Conservation (phyloP, 371 early-diverging fungal species). For the Phascolomyces articulosus region DNA sequence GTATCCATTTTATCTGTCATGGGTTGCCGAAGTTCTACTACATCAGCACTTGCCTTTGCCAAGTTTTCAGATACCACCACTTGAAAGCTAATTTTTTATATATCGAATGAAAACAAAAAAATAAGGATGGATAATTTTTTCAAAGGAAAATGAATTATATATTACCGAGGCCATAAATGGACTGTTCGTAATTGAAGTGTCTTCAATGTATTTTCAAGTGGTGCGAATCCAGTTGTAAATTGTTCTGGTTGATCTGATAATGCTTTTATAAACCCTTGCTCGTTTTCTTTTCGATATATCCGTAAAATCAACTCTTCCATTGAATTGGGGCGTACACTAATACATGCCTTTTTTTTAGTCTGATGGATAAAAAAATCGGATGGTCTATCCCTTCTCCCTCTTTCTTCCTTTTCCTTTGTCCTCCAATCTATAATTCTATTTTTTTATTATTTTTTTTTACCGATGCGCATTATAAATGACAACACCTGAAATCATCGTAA, state of each 20-base stretch:
- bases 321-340: slow-evolving; percentile 77
- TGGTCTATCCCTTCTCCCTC: too few species aligned
- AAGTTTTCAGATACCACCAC: slow-evolving; percentile 66
- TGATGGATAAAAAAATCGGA: too few species aligned
- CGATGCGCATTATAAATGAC: slow-evolving; percentile 88
- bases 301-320: slow-evolving; percentile 90
- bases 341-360: too few species aligned
- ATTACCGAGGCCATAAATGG: slow-evolving; percentile 86
- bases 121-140: too few species aligned
- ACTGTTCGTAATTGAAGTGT: slow-evolving; percentile 80
- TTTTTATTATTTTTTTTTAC: slow-evolving; percentile 35
- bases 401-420: too few species aligned
- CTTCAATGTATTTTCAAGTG: slow-evolving; percentile 85
- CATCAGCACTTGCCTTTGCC: slow-evolving; percentile 55
- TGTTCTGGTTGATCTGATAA: slow-evolving; percentile 88
- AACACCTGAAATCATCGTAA: slow-evolving; percentile 81
- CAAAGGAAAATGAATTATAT: too few species aligned
- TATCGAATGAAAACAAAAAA: too few species aligned
- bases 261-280: slow-evolving; percentile 91
- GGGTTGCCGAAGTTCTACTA: slow-evolving; percentile 83
- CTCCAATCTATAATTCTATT: too few species aligned
- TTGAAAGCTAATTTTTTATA: slow-evolving; percentile 64
- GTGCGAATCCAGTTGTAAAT: slow-evolving; percentile 78
- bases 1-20: slow-evolving; percentile 80
- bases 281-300: slow-evolving; percentile 79